Evolutionary conservation across 148 eudicot species (phyloP), one percentile per base, ranked within the genome.

Genomic region (Drosera capensis): DNA sequence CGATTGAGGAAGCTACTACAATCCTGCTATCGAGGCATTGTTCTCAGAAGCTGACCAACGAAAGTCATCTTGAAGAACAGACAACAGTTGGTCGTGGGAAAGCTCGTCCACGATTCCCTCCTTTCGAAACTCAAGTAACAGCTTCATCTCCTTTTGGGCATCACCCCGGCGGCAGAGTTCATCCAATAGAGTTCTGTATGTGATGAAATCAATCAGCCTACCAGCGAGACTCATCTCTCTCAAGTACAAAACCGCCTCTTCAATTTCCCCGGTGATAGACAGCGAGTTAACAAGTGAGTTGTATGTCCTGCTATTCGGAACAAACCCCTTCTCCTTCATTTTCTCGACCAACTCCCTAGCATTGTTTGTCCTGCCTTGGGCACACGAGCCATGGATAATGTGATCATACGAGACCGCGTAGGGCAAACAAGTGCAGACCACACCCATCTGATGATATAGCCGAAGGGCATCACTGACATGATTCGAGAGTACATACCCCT

Each of bases 371-470:
- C 94, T 58, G 24, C 78, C 78, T 70, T 84, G 95, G 44, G 71
- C 84, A 65, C 94, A 88, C 20, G 84, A 53, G 20, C 94, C 97
- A 22, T 84, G 79, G 43, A 88, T 73, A 54, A 88, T 60, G 55
- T 73, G 68, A 71, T 88, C 71, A 59, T 75, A 88, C 0, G 95
- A 72, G 67, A 51, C 55, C 0, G 80, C 64, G 52, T 84, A 72
- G 2, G 94, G 87, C 21, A 37, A 42, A 57, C 79, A 72, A 15
- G 62, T 58, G 54, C 80, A 88, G 14, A 73, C 82, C 22, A 57
- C 72, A 26, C 73, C 93, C 83, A 88, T 75, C 57, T 88, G 97
- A 59, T 80, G 90, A 65, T 79, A 88, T 45, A 88, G 66, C 57
- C 86, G 72, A n/a, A 88, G 71, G 20, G 84, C 96, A 23, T 83